A percentile compares a stretch with the other conserved stretches of the same genome.
phyloP scores from a whole-genome alignment of 192 early-diverging fungal genomes.

The Gamsiella multidivaricata region DNA sequence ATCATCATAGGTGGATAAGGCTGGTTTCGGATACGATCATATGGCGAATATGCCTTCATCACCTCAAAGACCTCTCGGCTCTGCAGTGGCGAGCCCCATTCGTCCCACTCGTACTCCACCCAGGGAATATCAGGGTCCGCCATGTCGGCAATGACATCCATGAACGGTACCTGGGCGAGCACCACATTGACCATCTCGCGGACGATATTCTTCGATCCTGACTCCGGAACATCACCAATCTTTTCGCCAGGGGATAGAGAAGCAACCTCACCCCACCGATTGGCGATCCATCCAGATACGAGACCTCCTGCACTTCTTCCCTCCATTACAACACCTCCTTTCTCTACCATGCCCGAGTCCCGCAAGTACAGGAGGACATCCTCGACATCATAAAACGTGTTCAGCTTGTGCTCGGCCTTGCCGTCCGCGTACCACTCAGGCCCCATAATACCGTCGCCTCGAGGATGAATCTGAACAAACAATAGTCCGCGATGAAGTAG shows the following conservation, averaged over 20 bases:
- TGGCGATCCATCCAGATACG: constrained; percentile 43
- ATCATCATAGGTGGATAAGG: constrained; percentile 52
- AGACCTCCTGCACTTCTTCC: constrained; percentile 46
- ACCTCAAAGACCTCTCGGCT: constrained; percentile 44
- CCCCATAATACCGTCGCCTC: constrained; percentile 40
- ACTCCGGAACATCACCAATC: neutral
- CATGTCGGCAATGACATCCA: constrained; percentile 53
- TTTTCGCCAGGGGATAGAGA: neutral
- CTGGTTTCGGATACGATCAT: constrained; percentile 44
- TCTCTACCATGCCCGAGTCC: constrained; percentile 33
- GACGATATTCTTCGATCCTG: constrained; percentile 20
- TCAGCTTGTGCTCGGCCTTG: constrained; percentile 22
- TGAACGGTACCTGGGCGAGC: constrained; percentile 42
- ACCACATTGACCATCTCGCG: constrained; percentile 50
- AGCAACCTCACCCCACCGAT: constrained; percentile 38
- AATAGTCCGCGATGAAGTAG: constrained; percentile 33
- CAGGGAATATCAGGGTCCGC: constrained; percentile 35
- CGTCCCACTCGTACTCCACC: constrained; percentile 53
- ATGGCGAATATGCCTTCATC: constrained; percentile 47
- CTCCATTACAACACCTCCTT: constrained; percentile 15
- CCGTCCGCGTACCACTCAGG: constrained; percentile 32
- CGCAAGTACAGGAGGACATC: constrained; percentile 27
- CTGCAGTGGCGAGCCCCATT: constrained; percentile 47
- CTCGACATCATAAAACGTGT: constrained; percentile 48
- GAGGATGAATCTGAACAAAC: constrained; percentile 29